Percentiles rank a stretch among this genome's conserved stretches.
These are phyloP conservation scores for Boletus bicolor DNA, from an alignment of 768 basidiomycete species.

Conservation along the genomic window DNA sequence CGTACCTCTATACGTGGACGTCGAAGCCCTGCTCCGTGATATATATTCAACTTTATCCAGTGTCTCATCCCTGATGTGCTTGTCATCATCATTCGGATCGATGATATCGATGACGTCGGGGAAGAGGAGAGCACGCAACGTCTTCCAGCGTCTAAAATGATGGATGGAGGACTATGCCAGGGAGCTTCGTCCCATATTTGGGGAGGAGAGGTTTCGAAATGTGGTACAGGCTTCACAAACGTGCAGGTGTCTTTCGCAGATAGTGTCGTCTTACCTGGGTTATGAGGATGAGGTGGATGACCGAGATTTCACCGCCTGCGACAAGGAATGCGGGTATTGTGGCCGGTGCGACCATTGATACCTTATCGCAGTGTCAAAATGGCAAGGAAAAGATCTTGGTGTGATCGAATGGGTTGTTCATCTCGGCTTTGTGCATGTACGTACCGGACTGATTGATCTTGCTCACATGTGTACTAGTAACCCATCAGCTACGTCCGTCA, in stretches of 20 bases:
- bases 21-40: not conserved
- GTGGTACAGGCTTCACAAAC: not conserved
- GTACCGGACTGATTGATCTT: not conserved
- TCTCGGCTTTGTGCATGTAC: not conserved
- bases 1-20: constrained; percentile 8
- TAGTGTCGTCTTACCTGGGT: not conserved
- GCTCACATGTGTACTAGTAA: not conserved
- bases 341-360: not conserved
- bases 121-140: constrained; percentile 3
- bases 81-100: constrained; percentile 3
- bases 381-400: not conserved
- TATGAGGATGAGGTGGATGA: not conserved
- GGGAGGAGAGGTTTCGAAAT: not conserved
- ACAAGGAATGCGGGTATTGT: constrained; percentile 8
- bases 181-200: not conserved
- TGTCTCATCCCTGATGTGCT: constrained; percentile 7
- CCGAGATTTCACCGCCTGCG: constrained; percentile 8
- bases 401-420: not conserved
- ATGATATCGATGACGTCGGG: not conserved
- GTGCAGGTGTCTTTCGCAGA: not conserved
- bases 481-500: not conserved
- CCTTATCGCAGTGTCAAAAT: not conserved
- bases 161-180: not conserved
- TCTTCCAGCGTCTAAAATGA: not conserved
- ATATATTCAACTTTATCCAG: constrained; percentile 6